Evolutionary conservation across 2,329 filamentous ascomycete genomes (phyloP), one percentile per base, ranked within the genome.

Genomic region (Colletotrichum musicola): DNA sequence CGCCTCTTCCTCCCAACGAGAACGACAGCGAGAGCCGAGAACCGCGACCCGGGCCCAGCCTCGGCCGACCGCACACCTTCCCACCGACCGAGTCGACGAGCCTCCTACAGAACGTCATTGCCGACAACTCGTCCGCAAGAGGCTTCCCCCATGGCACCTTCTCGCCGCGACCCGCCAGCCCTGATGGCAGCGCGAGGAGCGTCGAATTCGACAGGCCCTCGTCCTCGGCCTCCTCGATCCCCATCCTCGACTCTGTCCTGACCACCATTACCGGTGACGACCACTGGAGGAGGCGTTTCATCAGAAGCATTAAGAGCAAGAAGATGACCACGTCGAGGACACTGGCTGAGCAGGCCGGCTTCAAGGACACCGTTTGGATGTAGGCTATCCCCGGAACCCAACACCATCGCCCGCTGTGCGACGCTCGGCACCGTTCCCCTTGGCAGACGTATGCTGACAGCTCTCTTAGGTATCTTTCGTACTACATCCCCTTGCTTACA

Each of bases 401-500:
- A 10, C 30, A 30, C n/a, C 10, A 6, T 42, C 44, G 9, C 22
- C 22, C 42, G 9, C 30, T 10, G 30, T 35, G 30, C 30, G 10
- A 35, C 30, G 30, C 30, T 35, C 30, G 30, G 30, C 30, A 12
- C 6, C 18, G 30, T 20, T 60, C 2, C 30, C 38, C 51, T 16
- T 22, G 38, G 27, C 46, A 16, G 20, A 9, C 30, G 10, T 46
- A 25, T 10, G 42, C 46, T 71, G 40, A 69, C 40, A 7, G 10
- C 22, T 53, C 22, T 14, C 59, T 51, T 69, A 94, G 92, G 89
- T 98, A 98, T 77, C 81, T 98, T 70, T 90, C 92, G 4, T 98
- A 99, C 82, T 99, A 99, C 77, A 84, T 99, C 53, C 96, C 96
- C 0, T 93, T 95, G 70, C 83, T 97, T 72, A 94, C 92, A 72